Evolutionary conservation across 129 eudicot species (phyloP).

Genomic region (Flaveria robusta): DNA sequence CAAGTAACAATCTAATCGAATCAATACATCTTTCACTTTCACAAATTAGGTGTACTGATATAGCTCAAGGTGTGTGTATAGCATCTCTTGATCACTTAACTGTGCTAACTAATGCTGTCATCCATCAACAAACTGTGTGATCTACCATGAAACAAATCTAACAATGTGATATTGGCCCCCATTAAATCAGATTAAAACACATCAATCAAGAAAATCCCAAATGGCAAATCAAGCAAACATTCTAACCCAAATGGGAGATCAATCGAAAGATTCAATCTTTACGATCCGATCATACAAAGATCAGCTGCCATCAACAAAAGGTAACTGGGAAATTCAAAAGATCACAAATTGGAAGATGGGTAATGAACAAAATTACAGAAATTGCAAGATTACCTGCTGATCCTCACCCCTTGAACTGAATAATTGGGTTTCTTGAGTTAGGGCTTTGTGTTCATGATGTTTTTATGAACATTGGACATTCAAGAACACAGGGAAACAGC

Average conservation of each 20-base stretch:
- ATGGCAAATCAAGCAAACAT: conserved; percentile 15
- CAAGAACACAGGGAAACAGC: conserved; percentile 19
- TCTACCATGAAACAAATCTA: conserved; percentile 23
- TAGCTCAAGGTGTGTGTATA: background rate
- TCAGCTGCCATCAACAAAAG: background rate
- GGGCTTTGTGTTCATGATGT: background rate
- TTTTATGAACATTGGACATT: background rate
- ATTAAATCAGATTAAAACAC: conserved; percentile 20
- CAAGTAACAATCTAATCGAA: background rate
- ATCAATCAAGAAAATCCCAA: conserved; percentile 9
- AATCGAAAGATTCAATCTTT: conserved; percentile 27
- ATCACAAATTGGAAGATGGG: conserved; percentile 17
- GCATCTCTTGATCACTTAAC: conserved; percentile 22
- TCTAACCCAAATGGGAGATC: conserved; percentile 20
- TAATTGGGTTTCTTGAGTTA: background rate
- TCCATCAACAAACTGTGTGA: conserved; percentile 30
- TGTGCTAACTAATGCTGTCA: conserved; percentile 3
- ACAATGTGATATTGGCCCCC: conserved; percentile 17
- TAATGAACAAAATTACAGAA: background rate
- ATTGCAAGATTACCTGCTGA: conserved; percentile 23
- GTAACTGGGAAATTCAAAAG: conserved; percentile 3
- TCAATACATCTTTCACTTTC: background rate
- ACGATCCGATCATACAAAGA: background rate
- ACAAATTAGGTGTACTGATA: conserved; percentile 12
- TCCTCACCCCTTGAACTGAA: conserved; percentile 6